Evolutionary conservation across 352 stramenopile genomes (phyloP).

Genomic region (Chrysophaeum taylorii): DNA sequence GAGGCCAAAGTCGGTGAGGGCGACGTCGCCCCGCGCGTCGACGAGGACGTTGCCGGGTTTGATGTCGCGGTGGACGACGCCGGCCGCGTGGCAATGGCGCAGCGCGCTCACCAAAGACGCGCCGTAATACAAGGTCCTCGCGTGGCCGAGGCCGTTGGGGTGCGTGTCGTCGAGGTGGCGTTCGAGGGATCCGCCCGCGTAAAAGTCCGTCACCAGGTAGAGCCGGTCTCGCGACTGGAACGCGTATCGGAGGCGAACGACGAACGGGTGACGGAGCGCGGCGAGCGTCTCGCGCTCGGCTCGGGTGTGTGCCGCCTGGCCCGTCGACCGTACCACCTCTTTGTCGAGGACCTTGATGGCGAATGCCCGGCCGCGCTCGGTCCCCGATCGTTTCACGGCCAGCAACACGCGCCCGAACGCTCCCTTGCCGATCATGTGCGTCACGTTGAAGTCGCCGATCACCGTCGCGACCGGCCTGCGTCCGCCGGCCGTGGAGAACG

Average conservation of each 20-base stretch:
- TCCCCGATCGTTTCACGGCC: constrained; percentile 53
- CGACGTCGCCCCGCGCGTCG: constrained; percentile 48
- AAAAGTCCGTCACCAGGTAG: constrained; percentile 75
- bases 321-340: constrained; percentile 38
- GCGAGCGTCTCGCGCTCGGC: constrained; percentile 51
- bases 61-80: constrained; percentile 66
- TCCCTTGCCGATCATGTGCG: constrained; percentile 61
- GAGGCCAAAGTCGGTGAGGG: constrained; percentile 70
- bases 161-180: constrained; percentile 70
- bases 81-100: constrained; percentile 53
- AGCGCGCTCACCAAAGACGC: constrained; percentile 52
- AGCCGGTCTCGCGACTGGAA: constrained; percentile 73
- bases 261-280: constrained; percentile 51
- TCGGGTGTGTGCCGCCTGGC: constrained; percentile 37
- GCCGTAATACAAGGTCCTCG: constrained; percentile 34
- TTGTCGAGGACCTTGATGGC: constrained; percentile 81
- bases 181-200: constrained; percentile 68
- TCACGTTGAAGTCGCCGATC: constrained; percentile 12
- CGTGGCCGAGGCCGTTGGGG: background rate
- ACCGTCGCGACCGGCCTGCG: background rate
- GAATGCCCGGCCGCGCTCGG: constrained; percentile 62
- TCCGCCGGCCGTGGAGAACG: no score
- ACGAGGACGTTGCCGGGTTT: constrained; percentile 72
- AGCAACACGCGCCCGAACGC: constrained; percentile 75
- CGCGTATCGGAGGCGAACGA: constrained; percentile 66